Percentiles rank a stretch among this genome's conserved stretches.
Evolutionary conservation across 179 eudicot genomes (phyloP).

Genomic region (Drosera spatulata): DNA sequence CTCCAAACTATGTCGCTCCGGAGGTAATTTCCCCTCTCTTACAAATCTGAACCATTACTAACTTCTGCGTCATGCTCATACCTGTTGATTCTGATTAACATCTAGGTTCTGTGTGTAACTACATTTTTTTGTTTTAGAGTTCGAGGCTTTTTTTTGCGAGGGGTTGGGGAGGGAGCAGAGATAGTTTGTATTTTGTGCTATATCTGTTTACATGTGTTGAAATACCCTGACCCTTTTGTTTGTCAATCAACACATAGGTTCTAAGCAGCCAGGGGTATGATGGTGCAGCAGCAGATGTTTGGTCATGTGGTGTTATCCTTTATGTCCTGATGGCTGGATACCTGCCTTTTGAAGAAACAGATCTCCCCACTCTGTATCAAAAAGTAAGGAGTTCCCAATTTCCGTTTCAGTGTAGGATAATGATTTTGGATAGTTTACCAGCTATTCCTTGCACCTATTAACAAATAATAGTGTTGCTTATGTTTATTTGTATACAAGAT

Average conservation of each 20-base stretch:
- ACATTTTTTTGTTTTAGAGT: not conserved
- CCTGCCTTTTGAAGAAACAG: slow-evolving; percentile 59
- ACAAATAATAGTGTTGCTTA: no score
- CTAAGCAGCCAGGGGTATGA: slow-evolving; percentile 62
- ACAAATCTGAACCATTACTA: no score
- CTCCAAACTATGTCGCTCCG: not conserved
- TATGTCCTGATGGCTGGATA: slow-evolving; percentile 9
- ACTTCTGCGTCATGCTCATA: not conserved
- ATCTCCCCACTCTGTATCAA: slow-evolving; percentile 57
- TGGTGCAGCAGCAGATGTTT: slow-evolving; percentile 82
- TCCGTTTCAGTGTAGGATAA: not conserved
- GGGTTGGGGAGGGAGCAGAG: not conserved
- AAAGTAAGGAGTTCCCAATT: slow-evolving; percentile 22
- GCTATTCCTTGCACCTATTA: no score
- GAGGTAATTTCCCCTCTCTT: not conserved
- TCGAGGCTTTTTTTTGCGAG: not conserved
- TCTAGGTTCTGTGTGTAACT: not conserved
- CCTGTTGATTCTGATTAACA: not conserved
- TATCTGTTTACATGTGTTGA: not conserved
- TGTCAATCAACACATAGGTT: slow-evolving; percentile 24
- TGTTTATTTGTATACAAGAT: no score
- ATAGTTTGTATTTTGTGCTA: no score
- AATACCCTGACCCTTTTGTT: not conserved
- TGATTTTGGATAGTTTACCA: not conserved
- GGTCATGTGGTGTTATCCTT: slow-evolving; percentile 83